Percentiles rank a stretch among this genome's conserved stretches.
These are phyloP conservation scores for Acer campestre DNA, from an alignment of 345 rosid genomes.

Conservation along the genomic window DNA sequence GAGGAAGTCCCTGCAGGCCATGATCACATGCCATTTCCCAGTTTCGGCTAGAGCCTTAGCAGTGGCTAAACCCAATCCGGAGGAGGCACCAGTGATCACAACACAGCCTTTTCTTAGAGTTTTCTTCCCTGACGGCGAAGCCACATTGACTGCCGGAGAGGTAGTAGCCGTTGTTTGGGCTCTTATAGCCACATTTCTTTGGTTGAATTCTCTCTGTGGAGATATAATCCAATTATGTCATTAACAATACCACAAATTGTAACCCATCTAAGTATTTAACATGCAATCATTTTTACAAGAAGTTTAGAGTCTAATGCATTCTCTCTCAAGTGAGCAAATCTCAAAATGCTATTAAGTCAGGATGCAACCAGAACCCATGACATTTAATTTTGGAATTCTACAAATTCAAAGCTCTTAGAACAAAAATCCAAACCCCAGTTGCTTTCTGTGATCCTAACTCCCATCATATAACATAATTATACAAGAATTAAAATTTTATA, in stretches of 20 bases:
- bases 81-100: conserved; percentile 80
- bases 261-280: background rate
- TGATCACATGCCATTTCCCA: conserved; percentile 84
- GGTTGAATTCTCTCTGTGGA: conserved; percentile 52
- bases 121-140: conserved; percentile 65
- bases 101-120: conserved; percentile 76
- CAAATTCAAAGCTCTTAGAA: background rate
- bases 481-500: too few species aligned
- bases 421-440: background rate
- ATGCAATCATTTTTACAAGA: background rate
- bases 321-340: background rate
- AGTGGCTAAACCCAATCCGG: conserved; percentile 81
- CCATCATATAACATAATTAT: background rate
- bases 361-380: background rate
- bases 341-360: background rate
- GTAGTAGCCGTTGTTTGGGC: conserved; percentile 69
- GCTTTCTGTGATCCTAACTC: background rate
- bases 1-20: conserved; percentile 97
- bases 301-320: background rate
- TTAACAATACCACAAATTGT: background rate
- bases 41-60: conserved; percentile 87
- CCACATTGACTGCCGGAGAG: conserved; percentile 45
- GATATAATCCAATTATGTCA: background rate
- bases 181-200: conserved; percentile 48
- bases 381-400: background rate